These are phyloP conservation scores for Fraxinus angustifolia DNA, from an alignment of 305 asterid genomes.

Conservation along the genomic window DNA sequence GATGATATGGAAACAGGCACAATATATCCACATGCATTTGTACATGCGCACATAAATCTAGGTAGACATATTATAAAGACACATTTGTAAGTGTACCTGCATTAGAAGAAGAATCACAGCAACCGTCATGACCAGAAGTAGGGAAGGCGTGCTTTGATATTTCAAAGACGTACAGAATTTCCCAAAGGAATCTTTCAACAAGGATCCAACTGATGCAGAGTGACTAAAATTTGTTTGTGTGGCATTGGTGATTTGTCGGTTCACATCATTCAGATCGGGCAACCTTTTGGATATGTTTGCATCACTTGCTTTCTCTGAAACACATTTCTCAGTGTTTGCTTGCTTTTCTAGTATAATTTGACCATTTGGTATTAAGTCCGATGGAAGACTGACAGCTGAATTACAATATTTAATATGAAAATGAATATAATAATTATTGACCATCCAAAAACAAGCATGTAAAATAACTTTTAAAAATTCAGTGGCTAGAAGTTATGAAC, in stretches of 20 bases:
- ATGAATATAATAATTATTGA: not conserved
- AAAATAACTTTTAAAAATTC: not conserved
- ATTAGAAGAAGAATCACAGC: slow-evolving; percentile 71
- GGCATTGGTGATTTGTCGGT: slow-evolving; percentile 32
- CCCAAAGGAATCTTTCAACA: slow-evolving; percentile 33
- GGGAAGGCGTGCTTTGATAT: slow-evolving; percentile 46
- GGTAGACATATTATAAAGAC: not conserved
- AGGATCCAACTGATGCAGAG: slow-evolving; percentile 38
- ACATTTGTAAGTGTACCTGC: slow-evolving; percentile 61
- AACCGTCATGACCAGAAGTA: slow-evolving; percentile 51
- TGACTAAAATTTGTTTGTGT: slow-evolving; percentile 27
- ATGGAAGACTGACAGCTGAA: slow-evolving; percentile 22
- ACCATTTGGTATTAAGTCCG: slow-evolving; percentile 36
- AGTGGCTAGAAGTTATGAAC: not conserved
- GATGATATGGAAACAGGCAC: not conserved
- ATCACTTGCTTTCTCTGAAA: slow-evolving; percentile 28
- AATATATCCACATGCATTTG: not conserved
- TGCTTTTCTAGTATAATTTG: slow-evolving; percentile 34
- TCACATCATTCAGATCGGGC: slow-evolving; percentile 32
- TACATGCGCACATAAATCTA: not conserved
- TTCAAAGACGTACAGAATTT: slow-evolving; percentile 47
- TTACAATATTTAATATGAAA: slow-evolving; percentile 11
- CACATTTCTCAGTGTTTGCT: slow-evolving; percentile 22
- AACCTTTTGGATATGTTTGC: slow-evolving; percentile 26
- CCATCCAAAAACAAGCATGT: not conserved